phyloP scores from a whole-genome alignment of 176 grass and related monocot species.

The Oryza nivara region DNA sequence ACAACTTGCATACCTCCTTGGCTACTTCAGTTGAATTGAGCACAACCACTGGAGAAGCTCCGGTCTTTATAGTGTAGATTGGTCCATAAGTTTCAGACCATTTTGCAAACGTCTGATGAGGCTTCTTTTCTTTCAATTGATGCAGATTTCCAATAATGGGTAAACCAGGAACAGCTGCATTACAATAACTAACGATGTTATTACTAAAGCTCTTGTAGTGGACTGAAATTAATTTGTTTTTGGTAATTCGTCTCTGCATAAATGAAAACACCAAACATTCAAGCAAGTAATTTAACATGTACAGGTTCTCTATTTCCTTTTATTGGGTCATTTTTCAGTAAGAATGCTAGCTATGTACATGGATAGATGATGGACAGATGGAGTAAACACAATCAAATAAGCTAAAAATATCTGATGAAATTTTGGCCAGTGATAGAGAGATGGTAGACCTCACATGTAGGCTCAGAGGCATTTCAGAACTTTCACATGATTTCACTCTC shows the following conservation, averaged over 20 bases:
- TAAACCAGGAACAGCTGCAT: constrained; percentile 79
- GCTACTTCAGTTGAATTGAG: constrained; percentile 81
- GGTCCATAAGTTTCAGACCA: constrained; percentile 80
- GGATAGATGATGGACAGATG: too few species aligned
- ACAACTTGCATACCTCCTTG: constrained; percentile 56
- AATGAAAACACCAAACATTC: neutral
- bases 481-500: too few species aligned
- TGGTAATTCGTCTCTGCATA: neutral
- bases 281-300: neutral
- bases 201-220: neutral
- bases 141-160: constrained; percentile 85
- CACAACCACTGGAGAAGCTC: constrained; percentile 65
- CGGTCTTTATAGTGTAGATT: constrained; percentile 78
- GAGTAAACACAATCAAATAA: too few species aligned
- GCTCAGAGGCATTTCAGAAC: too few species aligned
- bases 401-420: too few species aligned
- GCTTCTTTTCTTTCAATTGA: constrained; percentile 89
- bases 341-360: too few species aligned
- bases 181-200: constrained; percentile 14
- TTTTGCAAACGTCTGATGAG: constrained; percentile 75
- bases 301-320: neutral
- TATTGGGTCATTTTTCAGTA: neutral
- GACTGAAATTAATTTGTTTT: neutral
- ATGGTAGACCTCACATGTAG: too few species aligned
- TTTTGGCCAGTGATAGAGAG: fast-evolving